Evolutionary conservation across 805 yeast genomes (phyloP).

Genomic region (Saturnispora dispora): DNA sequence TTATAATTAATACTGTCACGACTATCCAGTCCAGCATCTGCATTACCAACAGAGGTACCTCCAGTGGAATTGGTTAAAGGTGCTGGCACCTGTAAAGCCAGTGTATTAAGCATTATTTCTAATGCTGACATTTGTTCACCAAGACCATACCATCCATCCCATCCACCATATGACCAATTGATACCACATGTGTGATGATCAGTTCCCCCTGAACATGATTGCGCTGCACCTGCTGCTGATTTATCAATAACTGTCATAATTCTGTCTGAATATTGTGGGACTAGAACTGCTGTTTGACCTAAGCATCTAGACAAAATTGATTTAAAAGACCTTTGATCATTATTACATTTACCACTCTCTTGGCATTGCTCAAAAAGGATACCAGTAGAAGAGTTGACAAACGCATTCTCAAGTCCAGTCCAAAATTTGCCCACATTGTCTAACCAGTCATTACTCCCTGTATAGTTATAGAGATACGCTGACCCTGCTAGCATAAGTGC

Average conservation of each 20-base stretch:
- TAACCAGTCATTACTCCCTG: slow-evolving; percentile 39
- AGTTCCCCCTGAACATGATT: slow-evolving; percentile 71
- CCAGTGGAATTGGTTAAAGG: slow-evolving; percentile 61
- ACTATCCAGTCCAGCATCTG: slow-evolving; percentile 41
- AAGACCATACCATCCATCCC: slow-evolving; percentile 65
- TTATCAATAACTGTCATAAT: slow-evolving; percentile 29
- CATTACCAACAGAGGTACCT: slow-evolving; percentile 60
- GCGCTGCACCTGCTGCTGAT: slow-evolving; percentile 65
- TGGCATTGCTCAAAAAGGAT: slow-evolving; percentile 65
- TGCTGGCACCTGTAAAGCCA: slow-evolving; percentile 32
- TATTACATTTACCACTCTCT: slow-evolving; percentile 44
- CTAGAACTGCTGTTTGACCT: slow-evolving; percentile 47
- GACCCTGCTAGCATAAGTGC: slow-evolving; percentile 60
- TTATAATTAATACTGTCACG: slow-evolving; percentile 39
- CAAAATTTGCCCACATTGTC: slow-evolving; percentile 30
- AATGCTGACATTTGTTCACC: slow-evolving; percentile 82
- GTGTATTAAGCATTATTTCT: slow-evolving; percentile 46
- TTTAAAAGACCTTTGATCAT: slow-evolving; percentile 69
- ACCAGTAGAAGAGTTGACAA: slow-evolving; percentile 32
- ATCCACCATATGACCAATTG: slow-evolving; percentile 51
- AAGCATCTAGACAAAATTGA: slow-evolving; percentile 59
- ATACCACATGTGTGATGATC: slow-evolving; percentile 85
- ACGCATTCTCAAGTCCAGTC: slow-evolving; percentile 32
- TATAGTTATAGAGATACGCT: slow-evolving; percentile 59
- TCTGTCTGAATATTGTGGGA: slow-evolving; percentile 37